Base-by-base conservation (phyloP, 768 basidiomycete genomes). In the Cystofilobasidium bisporidii region DNA sequence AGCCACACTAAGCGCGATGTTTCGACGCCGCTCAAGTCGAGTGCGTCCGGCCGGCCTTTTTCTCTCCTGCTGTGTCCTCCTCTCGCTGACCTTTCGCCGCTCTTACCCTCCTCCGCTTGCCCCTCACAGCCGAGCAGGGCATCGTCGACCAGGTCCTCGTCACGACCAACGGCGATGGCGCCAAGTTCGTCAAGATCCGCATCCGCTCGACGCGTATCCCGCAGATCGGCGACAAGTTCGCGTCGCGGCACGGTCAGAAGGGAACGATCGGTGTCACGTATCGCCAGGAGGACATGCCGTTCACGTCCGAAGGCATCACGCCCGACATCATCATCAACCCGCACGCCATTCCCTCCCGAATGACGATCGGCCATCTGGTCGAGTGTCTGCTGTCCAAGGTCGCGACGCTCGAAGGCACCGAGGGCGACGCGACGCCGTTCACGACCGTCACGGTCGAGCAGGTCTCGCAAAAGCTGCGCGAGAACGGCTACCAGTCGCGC, bases 221-320 rank as follows among this genome's bases (percentile, higher is more conserved):
- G 36, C 94, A 99, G 77, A 96, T 88, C 64, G 96, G 96, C 47
- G 96, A 99, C 82, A 99, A 99, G 79, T 99, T 99, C 72, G 96
- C 96, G 1, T 99, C 96, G 57, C 89, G 96, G 75, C 96, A 99
- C 75, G 96, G 96, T 74, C 96, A 99, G 80, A 99, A 99, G 81
- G 96, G 96, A 78, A 99, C 96, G 14, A 94, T 98, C 71, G 96
- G 96, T 79, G 96, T 99, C 78, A 97, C 94, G 0, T 99, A 99
- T 76, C 90, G 96, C 61, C 96, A 98, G 77, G 96, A 99, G 77
- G 96, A 99, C 76, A 98, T 99, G 96, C 96, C 96, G 36, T 99
- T 98, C 81, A 94, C 92, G 3, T 86, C 87, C 2, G 92, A 98
- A 75, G 96, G 96, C 67, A 91, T 97, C 73, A 89, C 89, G 1